Evolutionary conservation across 768 basidiomycete genomes (phyloP), one percentile per base, ranked within the genome.

Genomic region (Tylopilus sp.): DNA sequence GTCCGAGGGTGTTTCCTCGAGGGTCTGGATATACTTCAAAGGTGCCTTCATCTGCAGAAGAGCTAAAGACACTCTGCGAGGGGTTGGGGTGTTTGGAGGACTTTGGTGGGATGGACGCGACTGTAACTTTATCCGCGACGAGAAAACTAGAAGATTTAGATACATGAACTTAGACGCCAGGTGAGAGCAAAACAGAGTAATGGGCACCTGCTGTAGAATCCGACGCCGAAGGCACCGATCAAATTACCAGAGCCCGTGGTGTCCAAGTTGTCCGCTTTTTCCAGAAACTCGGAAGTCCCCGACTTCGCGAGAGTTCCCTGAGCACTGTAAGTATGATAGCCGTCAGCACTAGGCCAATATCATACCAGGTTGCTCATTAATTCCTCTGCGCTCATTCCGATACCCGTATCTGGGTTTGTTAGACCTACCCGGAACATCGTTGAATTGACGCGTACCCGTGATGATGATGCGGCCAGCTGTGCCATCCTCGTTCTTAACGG

Each of bases 321-420:
- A 54, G 21, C 42, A 36, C 38, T 8, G 26, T 49, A 24, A 63
- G 25, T 25, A 16, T 44, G 24, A 45, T 34, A 37, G 24, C 16
- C 6, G 17, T 31, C 6, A 40, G 17, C 8, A 44, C 24, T 37
- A 41, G 8, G 28, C 1, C 4, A 28, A 19, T 7, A 21, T 61
- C 77, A 26, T 60, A 84, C 84, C 66, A 80, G 68, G 69, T 99
- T 98, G 38, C 70, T 82, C 8, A 82, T 79, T 54, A 99, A 75
- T 59, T 98, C 95, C 34, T 94, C 89, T 49, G 87, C 81, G n/a
- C 82, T 86, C 97, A 98, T 98, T 29, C 97, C 97, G 65, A 98
- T 93, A 55, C 97, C 97, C 28, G 91, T 93, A 65, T 99, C 96
- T 90, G 61, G 25, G 38, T 36, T 24, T 6, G 48, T 53, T 13